Percentiles rank a stretch among this genome's conserved stretches.
Conservation (phyloP, 2,329 filamentous ascomycete species). For the Nectriaceae sp. region DNA sequence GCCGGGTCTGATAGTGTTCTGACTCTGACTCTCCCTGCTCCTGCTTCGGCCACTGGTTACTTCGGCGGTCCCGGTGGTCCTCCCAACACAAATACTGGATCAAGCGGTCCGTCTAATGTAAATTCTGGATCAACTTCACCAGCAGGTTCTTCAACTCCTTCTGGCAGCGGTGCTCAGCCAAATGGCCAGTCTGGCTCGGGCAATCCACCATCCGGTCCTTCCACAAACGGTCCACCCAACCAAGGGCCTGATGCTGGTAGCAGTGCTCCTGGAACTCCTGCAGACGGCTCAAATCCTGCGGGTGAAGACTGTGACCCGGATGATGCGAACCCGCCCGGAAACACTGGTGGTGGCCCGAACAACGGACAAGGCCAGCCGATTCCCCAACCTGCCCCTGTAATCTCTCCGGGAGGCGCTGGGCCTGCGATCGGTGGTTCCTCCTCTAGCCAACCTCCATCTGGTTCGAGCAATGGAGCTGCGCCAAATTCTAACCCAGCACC, state of each 20-base stretch:
- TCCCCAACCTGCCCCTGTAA: neutral
- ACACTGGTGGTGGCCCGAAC: slow-evolving; percentile 1
- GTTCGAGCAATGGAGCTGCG: neutral
- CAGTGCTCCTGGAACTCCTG: neutral
- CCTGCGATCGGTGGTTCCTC: neutral
- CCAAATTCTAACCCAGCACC: no score
- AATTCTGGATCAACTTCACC: neutral
- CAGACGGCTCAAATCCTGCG: neutral
- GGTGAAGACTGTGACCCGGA: slow-evolving; percentile 7
- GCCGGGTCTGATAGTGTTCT: slow-evolving; percentile 35
- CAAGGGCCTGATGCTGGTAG: neutral
- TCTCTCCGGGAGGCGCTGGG: neutral
- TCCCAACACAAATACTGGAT: slow-evolving; percentile 1
- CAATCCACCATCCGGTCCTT: neutral
- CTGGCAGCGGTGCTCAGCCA: neutral
- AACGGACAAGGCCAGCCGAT: slow-evolving; percentile 5
- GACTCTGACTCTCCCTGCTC: slow-evolving; percentile 28
- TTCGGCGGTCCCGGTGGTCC: neutral
- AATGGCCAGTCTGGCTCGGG: neutral
- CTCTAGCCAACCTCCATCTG: slow-evolving; percentile 2
- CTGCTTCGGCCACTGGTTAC: slow-evolving; percentile 13
- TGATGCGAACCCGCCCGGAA: neutral
- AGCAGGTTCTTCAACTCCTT: neutral
- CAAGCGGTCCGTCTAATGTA: neutral
- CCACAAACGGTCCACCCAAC: neutral